Evolutionary conservation across 2,329 filamentous ascomycete species (phyloP), one percentile per base, ranked within the genome.

Genomic region (Neophaeococcomyces mojaviensis): DNA sequence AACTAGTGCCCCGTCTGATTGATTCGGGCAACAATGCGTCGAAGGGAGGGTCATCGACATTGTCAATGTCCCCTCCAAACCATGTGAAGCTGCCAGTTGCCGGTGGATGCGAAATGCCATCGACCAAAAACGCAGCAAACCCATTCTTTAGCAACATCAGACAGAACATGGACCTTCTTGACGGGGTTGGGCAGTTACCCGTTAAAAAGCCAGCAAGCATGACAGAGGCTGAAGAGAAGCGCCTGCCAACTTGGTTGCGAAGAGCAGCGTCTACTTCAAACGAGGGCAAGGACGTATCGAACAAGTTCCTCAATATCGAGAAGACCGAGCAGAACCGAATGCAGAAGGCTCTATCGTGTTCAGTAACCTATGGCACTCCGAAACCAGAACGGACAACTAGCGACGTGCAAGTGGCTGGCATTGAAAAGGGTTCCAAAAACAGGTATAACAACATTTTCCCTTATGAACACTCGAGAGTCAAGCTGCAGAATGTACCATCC

Each of bases 401-500:
- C 31, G 65, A 66, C 18, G 78, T 94, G 6, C 84, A 87, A 56
- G 80, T 98, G 42, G 92, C 86, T 0, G 92, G 92, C 6, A 85
- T 98, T 24, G 92, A 98, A 59, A 92, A 96, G 64, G 92, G 92
- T 6, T 80, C 76, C 15, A 97, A 97, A 70, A 98, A 98, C 58
- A 79, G 92, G 7, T 98, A 98, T 70, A 97, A 96, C 69, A 94
- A 96, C 56, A 96, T 97, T 46, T 82, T 94, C 67, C 92, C 92
- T 0, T 98, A 94, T 61, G 90, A 97, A 60, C 92, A 98, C 64
- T 82, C 88, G 2, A 75, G 92, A 49, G 92, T 98, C 44, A 88
- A 79, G 54, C 67, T 98, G 38, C 75, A 85, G 54, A 78, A 79
- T 34, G 78, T 83, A 30, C 69, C 76, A 0, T 69, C 76, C 1